Conservation (phyloP, 345 rosid genomes). For the Hibiscus syriacus region DNA sequence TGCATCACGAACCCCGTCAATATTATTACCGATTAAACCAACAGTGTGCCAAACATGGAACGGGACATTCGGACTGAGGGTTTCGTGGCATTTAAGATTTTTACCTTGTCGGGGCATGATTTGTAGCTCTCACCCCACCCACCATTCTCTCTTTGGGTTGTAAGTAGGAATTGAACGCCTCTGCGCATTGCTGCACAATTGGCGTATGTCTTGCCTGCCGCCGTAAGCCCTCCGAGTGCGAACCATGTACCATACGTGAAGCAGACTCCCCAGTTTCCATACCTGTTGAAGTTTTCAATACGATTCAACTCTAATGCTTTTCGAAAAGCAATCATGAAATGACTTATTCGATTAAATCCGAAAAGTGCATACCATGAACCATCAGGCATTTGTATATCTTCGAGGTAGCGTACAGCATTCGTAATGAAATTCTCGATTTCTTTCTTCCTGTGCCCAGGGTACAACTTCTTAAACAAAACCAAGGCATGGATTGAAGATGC, state of each 20-base stretch:
- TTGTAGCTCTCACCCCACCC: conserved; percentile 59
- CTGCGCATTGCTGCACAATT: conserved; percentile 24
- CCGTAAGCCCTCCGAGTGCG: conserved; percentile 37
- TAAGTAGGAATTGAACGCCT: conserved; percentile 36
- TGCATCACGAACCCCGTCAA: conserved; percentile 9
- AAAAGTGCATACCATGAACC: conserved; percentile 37
- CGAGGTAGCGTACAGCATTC: conserved; percentile 26
- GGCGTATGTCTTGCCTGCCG: conserved; percentile 32
- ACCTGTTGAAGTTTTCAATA: conserved; percentile 11
- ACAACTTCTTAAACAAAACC: conserved; percentile 31
- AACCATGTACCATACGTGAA: conserved; percentile 46
- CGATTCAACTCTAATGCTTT: background rate
- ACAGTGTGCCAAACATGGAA: background rate
- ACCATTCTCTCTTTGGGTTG: conserved; percentile 38
- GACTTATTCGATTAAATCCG: background rate
- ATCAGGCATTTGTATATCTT: conserved; percentile 26
- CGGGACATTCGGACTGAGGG: background rate
- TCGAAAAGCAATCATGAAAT: background rate
- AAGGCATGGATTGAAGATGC: conserved; percentile 35
- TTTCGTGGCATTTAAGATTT: background rate
- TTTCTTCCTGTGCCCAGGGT: conserved; percentile 33
- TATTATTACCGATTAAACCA: background rate
- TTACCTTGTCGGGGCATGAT: conserved; percentile 49
- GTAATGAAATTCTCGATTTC: conserved; percentile 31
- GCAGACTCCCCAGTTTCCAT: conserved; percentile 41